A percentile compares a stretch with the other conserved stretches of the same genome.
phyloP scores from a whole-genome alignment of 345 rosid species.

The Erysimum cheiranthoides region DNA sequence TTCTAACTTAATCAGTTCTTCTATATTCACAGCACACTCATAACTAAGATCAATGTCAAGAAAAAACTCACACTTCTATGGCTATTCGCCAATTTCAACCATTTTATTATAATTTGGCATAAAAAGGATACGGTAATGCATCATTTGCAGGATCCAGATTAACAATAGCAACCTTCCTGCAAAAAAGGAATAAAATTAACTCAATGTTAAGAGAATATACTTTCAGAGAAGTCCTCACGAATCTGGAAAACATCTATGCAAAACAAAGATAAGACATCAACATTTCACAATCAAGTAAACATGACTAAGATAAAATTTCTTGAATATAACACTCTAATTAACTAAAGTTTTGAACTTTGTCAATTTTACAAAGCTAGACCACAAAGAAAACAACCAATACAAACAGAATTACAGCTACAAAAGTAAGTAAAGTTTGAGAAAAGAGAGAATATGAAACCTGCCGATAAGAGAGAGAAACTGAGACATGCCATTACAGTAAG shows the following conservation, averaged over 20 bases:
- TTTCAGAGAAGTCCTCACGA: background rate
- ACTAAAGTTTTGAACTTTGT: slow-evolving; percentile 29
- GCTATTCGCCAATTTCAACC: slow-evolving; percentile 12
- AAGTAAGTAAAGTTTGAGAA: slow-evolving; percentile 4
- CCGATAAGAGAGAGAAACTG: slow-evolving; percentile 89
- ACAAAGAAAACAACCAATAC: background rate
- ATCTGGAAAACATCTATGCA: background rate
- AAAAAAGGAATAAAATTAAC: background rate
- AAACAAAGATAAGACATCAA: slow-evolving; percentile 8
- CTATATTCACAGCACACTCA: slow-evolving; percentile 84
- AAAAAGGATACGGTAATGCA: slow-evolving; percentile 75
- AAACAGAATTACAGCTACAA: background rate
- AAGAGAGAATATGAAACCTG: slow-evolving; percentile 52
- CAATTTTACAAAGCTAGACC: background rate
- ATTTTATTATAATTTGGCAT: background rate
- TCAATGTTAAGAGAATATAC: background rate
- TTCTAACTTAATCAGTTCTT: slow-evolving; percentile 77
- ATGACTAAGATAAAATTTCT: slow-evolving; percentile 1
- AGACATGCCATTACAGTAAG: slow-evolving; percentile 98
- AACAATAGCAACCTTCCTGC: slow-evolving; percentile 90
- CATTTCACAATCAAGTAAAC: slow-evolving; percentile 7
- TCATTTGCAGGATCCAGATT: slow-evolving; percentile 98
- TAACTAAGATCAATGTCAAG: slow-evolving; percentile 66
- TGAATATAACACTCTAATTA: background rate
- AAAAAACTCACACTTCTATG: slow-evolving; percentile 36